A percentile compares a stretch with the other conserved stretches of the same genome.
Evolutionary conservation across 2,329 filamentous ascomycete species (phyloP).

Genomic region (Akanthomyces uredinophilus): DNA sequence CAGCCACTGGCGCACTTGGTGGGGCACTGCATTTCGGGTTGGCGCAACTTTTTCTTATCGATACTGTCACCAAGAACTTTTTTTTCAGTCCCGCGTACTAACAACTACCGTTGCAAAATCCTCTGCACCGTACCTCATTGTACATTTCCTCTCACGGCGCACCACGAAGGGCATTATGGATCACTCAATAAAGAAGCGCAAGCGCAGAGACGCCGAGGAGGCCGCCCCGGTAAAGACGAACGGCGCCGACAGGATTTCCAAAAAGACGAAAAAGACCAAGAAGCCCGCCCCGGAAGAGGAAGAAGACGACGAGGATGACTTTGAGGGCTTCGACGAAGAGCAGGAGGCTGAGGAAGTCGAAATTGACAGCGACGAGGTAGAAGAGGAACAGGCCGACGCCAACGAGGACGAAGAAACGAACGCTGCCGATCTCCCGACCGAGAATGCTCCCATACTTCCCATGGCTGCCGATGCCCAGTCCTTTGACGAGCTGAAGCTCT

Average conservation of each 20-base stretch:
- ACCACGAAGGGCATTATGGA: conserved; percentile 25
- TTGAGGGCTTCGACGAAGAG: conserved; percentile 25
- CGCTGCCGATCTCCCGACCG: conserved; percentile 31
- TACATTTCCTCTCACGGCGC: not conserved
- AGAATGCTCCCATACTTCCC: conserved; percentile 44
- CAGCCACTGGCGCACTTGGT: not conserved
- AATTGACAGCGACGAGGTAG: conserved; percentile 24
- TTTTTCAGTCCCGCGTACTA: conserved; percentile 11
- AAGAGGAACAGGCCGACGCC: conserved; percentile 26
- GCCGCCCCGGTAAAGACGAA: conserved; percentile 22
- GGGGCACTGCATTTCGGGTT: not conserved
- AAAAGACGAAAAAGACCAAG: conserved; percentile 41
- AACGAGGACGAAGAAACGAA: conserved; percentile 27
- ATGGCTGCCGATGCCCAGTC: conserved; percentile 59
- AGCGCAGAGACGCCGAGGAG: conserved; percentile 32
- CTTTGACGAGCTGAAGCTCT: conserved; percentile 79
- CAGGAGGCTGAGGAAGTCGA: conserved; percentile 23
- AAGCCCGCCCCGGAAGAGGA: conserved; percentile 25
- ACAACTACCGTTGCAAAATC: not conserved
- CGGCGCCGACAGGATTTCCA: conserved; percentile 19
- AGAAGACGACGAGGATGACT: conserved; percentile 25
- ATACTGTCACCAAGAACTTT: conserved; percentile 13
- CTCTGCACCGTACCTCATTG: not conserved
- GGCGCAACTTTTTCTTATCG: conserved; percentile 13
- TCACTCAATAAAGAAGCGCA: conserved; percentile 39